Base-by-base conservation (phyloP, 345 rosid genomes). In the Moringa oleifera region DNA sequence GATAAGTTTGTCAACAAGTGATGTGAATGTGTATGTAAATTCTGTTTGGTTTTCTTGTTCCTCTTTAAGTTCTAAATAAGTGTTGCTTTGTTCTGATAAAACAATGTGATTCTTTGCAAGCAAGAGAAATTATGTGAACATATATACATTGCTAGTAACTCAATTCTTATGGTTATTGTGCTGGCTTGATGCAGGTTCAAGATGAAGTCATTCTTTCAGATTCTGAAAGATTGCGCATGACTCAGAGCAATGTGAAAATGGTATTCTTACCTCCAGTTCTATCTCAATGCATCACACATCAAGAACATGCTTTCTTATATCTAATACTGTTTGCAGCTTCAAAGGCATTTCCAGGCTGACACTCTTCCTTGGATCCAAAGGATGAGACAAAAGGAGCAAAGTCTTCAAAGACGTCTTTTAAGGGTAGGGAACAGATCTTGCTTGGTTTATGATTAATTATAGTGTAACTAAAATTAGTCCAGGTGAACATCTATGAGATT, bases 311-410 rank as follows among this genome's bases (percentile, higher is more conserved):
- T 66, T 75, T 63, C 11, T 72, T 15, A 63, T 33, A 47, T 20
- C 20, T 55, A 20, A 46, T 59, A 53, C 23, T 49, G 31, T 62
- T 71, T 58, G 78, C 85, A 89, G 99, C 95, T 95, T 64, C 99
- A 95, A 73, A 84, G 97, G 73, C 97, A 95, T 85, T 81, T 91
- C 74, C 96, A 91, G 83, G 97, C 96, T 61, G 93, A 89, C 57
- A 84, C 93, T 53, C 88, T 88, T 75, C 97, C 96, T 21, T 77
- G 88, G 86, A 91, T 87, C 50, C 78, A 95, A 67, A 88, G 95
- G 69, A 76, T 91, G 85, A 87, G 91, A 72, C 95, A 84, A 61
- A 95, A 88, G 59, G 99, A 91, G 79, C 96, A 91, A 68, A 82
- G 85, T 67, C 95, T 95, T 77, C 96, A 95, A 78, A 82, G 97